Conservation (phyloP, 352 stramenopile genomes). For the Thraustochytrium sp. region DNA sequence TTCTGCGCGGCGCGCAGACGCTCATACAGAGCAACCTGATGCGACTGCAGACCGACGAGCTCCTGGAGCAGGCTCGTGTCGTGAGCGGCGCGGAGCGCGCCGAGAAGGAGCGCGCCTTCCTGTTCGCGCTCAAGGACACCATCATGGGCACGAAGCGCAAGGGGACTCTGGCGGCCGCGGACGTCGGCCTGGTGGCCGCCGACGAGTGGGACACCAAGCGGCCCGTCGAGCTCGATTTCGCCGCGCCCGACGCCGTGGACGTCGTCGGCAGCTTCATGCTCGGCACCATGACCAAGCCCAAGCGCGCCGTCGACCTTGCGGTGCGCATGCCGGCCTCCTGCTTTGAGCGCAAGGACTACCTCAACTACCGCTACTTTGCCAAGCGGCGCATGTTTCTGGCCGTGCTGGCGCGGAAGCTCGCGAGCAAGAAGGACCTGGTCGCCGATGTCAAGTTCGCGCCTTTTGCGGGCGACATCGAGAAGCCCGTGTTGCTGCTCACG, state of each 20-base stretch:
- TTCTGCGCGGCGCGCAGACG: constrained; percentile 69
- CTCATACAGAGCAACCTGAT: constrained; percentile 73
- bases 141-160: constrained; percentile 66
- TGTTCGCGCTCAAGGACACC: constrained; percentile 72
- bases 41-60: constrained; percentile 71
- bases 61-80: constrained; percentile 59
- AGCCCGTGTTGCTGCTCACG: constrained; percentile 64
- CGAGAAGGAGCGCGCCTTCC: constrained; percentile 59
- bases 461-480: constrained; percentile 69
- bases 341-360: constrained; percentile 76
- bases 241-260: constrained; percentile 64
- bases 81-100: constrained; percentile 48
- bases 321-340: constrained; percentile 70
- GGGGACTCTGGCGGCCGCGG: constrained; percentile 59
- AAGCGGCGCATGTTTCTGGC: constrained; percentile 53
- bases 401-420: constrained; percentile 62
- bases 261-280: constrained; percentile 77
- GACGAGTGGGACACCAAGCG: constrained; percentile 62
- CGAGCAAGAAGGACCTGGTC: constrained; percentile 49
- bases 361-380: constrained; percentile 63
- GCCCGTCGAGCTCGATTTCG: constrained; percentile 65
- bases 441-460: constrained; percentile 57
- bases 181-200: constrained; percentile 48
- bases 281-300: constrained; percentile 65
- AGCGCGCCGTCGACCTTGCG: constrained; percentile 67